A percentile compares a stretch with the other conserved stretches of the same genome.
These are phyloP conservation scores for Oryza glaberrima DNA, from an alignment of 176 grass and related monocot species.

Conservation along the genomic window DNA sequence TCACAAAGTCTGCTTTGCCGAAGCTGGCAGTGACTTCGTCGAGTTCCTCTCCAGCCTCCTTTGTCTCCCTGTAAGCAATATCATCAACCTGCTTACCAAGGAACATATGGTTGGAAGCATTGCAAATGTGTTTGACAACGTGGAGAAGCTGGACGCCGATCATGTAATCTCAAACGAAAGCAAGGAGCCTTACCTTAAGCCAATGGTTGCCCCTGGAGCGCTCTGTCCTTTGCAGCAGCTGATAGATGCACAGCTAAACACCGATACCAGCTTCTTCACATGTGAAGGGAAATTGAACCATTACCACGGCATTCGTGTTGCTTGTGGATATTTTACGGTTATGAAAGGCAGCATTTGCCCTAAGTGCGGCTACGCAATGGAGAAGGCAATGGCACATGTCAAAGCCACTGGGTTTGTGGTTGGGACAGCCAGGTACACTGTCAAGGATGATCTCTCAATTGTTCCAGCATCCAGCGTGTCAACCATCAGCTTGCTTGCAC, in stretches of 20 bases:
- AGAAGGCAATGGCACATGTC: background rate
- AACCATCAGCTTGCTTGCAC: constrained; percentile 14
- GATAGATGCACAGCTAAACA: background rate
- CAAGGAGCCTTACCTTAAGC: background rate
- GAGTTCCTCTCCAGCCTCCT: constrained; percentile 7
- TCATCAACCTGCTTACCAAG: constrained; percentile 18
- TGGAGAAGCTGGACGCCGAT: constrained; percentile 18
- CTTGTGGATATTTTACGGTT: background rate
- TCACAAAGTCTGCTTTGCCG: too few species aligned
- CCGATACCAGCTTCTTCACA: background rate
- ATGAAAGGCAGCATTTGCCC: background rate
- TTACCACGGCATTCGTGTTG: background rate
- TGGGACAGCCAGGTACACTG: background rate
- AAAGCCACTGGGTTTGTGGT: background rate
- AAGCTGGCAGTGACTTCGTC: too few species aligned
- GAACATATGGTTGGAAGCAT: constrained; percentile 36
- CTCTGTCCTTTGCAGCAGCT: background rate
- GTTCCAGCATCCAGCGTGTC: constrained; percentile 20
- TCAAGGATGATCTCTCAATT: constrained; percentile 24
- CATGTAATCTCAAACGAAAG: constrained; percentile 2
- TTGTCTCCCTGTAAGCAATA: constrained; percentile 29
- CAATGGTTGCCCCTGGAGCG: background rate
- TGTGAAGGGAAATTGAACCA: background rate
- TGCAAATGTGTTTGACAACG: constrained; percentile 7
- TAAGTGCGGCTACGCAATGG: background rate